Percentiles rank a stretch among this genome's conserved stretches.
phyloP scores from a whole-genome alignment of 2,329 filamentous ascomycete genomes.

The Alternaria infectoria region DNA sequence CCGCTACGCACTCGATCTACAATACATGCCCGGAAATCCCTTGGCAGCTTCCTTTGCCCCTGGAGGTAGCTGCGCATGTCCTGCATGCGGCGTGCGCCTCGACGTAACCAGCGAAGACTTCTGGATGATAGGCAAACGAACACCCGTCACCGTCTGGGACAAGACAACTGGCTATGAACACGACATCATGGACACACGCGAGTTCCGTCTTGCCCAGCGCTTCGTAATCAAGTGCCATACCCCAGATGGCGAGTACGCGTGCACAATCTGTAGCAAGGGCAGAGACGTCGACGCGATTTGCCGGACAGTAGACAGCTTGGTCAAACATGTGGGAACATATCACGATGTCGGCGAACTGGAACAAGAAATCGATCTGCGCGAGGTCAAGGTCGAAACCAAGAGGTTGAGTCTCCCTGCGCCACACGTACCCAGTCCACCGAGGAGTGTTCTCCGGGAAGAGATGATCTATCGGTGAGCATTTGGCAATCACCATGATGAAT shows the following conservation, averaged over 20 bases:
- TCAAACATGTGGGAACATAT: conserved; percentile 45
- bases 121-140: conserved; percentile 48
- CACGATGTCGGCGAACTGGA: conserved; percentile 44
- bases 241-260: conserved; percentile 45
- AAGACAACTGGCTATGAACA: conserved; percentile 33
- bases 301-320: conserved; percentile 42
- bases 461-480: conserved; percentile 21
- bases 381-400: conserved; percentile 28
- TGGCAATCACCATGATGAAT: background rate
- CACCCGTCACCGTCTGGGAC: conserved; percentile 31
- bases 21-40: conserved; percentile 36
- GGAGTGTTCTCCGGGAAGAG: conserved; percentile 18
- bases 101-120: conserved; percentile 43
- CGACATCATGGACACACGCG: conserved; percentile 43
- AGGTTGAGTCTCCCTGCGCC: conserved; percentile 30
- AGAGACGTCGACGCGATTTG: conserved; percentile 46
- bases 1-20: conserved; percentile 44
- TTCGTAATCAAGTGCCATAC: conserved; percentile 50
- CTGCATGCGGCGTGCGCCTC: conserved; percentile 35
- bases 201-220: conserved; percentile 45
- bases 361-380: conserved; percentile 39
- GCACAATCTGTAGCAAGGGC: conserved; percentile 42
- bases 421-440: conserved; percentile 17
- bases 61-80: conserved; percentile 40
- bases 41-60: conserved; percentile 42